These are phyloP conservation scores for Trametes sanguinea DNA, from an alignment of 768 basidiomycete species.

Conservation along the genomic window DNA sequence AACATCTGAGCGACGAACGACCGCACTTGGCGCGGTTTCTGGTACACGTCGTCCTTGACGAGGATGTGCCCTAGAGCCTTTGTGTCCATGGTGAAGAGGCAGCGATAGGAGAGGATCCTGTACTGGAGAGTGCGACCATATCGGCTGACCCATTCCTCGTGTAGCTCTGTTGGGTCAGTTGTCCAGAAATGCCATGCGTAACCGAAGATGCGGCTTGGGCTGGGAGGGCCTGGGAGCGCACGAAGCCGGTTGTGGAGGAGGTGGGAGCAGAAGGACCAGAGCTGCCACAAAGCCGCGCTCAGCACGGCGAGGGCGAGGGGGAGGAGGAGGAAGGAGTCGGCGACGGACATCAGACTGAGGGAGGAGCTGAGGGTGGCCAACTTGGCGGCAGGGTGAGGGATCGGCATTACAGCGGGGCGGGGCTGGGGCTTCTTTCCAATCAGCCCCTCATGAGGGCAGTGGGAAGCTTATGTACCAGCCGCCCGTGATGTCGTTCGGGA, in stretches of 20 bases:
- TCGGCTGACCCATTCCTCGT: conserved; percentile 3
- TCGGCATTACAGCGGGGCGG: neutral
- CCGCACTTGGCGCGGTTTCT: conserved; percentile 51
- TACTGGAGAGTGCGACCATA: conserved; percentile 5
- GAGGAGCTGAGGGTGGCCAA: neutral
- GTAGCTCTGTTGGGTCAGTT: conserved; percentile 3
- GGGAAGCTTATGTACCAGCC: too few relatives aligned
- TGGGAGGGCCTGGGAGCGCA: neutral
- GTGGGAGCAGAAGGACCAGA: neutral
- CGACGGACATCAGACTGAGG: neutral
- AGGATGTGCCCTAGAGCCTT: conserved; percentile 68
- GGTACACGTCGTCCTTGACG: conserved; percentile 53
- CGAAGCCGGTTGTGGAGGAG: neutral
- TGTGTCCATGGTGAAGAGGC: conserved; percentile 44
- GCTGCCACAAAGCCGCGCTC: neutral
- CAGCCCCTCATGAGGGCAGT: too few relatives aligned
- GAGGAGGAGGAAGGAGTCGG: neutral
- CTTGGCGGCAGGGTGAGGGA: neutral
- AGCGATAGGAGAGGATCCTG: neutral
- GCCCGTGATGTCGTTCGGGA: too few relatives aligned
- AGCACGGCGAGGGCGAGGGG: neutral
- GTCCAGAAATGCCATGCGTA: conserved; percentile 5
- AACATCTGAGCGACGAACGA: conserved; percentile 44
- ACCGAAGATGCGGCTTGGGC: neutral
- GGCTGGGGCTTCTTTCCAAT: neutral